Evolutionary conservation across 2,329 filamentous ascomycete genomes (phyloP).

Genomic region (Nothophaeocryptopus gaeumannii): DNA sequence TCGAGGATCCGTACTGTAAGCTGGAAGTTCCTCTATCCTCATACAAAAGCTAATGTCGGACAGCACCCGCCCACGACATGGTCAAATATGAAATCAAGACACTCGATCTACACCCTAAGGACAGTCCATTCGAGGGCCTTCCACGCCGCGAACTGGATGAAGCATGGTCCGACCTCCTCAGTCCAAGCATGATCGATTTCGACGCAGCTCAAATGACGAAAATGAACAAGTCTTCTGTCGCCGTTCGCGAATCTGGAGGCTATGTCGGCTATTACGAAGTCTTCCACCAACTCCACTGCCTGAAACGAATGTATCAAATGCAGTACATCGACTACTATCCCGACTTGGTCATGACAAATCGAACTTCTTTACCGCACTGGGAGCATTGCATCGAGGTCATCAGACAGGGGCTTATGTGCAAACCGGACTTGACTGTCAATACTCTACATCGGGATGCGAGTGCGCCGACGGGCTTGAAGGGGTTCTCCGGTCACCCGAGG

Average conservation of each 20-base stretch:
- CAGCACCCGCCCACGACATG: slow-evolving; percentile 10
- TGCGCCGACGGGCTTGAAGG: slow-evolving; percentile 8
- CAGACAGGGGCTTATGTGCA: slow-evolving; percentile 11
- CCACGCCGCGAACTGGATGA: slow-evolving; percentile 13
- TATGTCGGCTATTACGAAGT: slow-evolving; percentile 16
- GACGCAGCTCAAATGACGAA: slow-evolving; percentile 9
- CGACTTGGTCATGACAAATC: slow-evolving; percentile 3
- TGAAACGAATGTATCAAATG: slow-evolving; percentile 19
- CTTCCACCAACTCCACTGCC: slow-evolving; percentile 15
- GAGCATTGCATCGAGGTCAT: slow-evolving; percentile 17
- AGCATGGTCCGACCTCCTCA: slow-evolving; percentile 13
- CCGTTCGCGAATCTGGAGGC: slow-evolving; percentile 1
- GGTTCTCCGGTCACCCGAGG: slow-evolving; percentile 4
- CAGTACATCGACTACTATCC: slow-evolving; percentile 10
- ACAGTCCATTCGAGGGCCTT: slow-evolving; percentile 9
- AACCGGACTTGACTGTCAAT: slow-evolving; percentile 13
- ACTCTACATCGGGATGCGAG: slow-evolving; percentile 9
- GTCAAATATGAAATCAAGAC: slow-evolving; percentile 11
- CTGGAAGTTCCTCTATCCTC: not conserved
- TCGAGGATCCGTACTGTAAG: slow-evolving; percentile 11
- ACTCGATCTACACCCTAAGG: slow-evolving; percentile 3
- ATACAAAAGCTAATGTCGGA: not conserved
- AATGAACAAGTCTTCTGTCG: slow-evolving; percentile 15
- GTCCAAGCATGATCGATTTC: slow-evolving; percentile 12
- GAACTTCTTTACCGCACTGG: slow-evolving; percentile 8